A percentile compares a stretch with the other conserved stretches of the same genome.
These are phyloP conservation scores for Diaporthe vexans DNA, from an alignment of 2,329 filamentous ascomycete species.

Conservation along the genomic window DNA sequence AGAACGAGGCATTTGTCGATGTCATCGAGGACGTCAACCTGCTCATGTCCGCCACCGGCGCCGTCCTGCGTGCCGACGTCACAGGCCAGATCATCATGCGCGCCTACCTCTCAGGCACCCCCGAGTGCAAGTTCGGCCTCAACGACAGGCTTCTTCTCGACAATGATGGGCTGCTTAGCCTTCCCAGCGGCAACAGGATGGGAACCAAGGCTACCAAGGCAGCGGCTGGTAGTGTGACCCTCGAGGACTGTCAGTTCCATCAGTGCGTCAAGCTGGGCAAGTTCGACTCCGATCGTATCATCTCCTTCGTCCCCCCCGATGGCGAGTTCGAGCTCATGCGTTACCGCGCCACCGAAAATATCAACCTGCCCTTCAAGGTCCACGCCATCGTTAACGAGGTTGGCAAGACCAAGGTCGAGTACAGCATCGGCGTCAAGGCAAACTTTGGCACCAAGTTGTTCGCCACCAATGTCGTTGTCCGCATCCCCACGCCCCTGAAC, in stretches of 20 bases:
- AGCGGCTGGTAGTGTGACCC: slow-evolving; percentile 92
- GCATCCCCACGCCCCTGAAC: slow-evolving; percentile 96
- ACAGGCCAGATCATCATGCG: slow-evolving; percentile 99
- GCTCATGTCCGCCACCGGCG: slow-evolving; percentile 97
- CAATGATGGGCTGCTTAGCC: slow-evolving; percentile 74
- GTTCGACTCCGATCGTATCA: slow-evolving; percentile 96
- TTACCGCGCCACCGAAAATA: slow-evolving; percentile 97
- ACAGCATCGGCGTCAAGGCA: slow-evolving; percentile 96
- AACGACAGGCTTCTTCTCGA: slow-evolving; percentile 97
- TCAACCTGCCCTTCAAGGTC: slow-evolving; percentile 98
- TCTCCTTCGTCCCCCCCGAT: slow-evolving; percentile 96
- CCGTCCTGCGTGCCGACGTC: slow-evolving; percentile 94
- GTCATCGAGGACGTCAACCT: slow-evolving; percentile 99
- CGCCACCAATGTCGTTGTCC: slow-evolving; percentile 94
- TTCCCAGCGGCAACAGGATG: slow-evolving; percentile 81
- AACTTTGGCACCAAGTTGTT: slow-evolving; percentile 98
- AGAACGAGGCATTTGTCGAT: slow-evolving; percentile 99
- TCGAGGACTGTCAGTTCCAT: slow-evolving; percentile 99
- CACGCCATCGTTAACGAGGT: slow-evolving; percentile 99
- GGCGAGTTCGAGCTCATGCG: slow-evolving; percentile 99
- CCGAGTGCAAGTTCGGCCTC: slow-evolving; percentile 98
- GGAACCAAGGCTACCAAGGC: slow-evolving; percentile 94
- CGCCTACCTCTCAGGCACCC: slow-evolving; percentile 94
- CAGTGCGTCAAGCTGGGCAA: slow-evolving; percentile 98
- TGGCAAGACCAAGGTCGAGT: slow-evolving; percentile 97